phyloP scores from a whole-genome alignment of 129 eudicot species.

The Saussurea involucrata region DNA sequence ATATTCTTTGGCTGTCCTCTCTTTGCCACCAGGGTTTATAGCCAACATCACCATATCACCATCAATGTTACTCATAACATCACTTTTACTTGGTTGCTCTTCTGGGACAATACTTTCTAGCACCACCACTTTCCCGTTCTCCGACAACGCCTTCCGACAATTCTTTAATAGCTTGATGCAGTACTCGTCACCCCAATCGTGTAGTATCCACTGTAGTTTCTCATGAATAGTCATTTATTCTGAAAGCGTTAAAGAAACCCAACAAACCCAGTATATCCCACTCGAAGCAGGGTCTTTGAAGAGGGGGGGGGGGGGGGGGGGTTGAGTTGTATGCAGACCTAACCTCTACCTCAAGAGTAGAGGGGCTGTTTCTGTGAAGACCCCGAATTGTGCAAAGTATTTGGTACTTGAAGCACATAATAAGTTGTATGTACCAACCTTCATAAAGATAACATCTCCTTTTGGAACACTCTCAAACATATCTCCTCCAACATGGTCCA shows the following conservation, averaged over 20 bases:
- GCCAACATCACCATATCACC: constrained; percentile 25
- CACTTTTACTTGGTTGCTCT: not conserved
- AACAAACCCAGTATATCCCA: too few relatives aligned
- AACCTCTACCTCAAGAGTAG: too few relatives aligned
- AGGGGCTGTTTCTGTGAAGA: too few relatives aligned
- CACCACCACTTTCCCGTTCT: constrained; percentile 31
- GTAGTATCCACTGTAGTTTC: constrained; percentile 30
- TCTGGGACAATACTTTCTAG: constrained; percentile 28
- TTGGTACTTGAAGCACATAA: not conserved
- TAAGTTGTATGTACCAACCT: constrained; percentile 10
- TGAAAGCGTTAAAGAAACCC: not conserved
- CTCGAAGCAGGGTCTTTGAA: too few relatives aligned
- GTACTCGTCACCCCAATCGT: constrained; percentile 31
- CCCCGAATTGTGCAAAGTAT: too few relatives aligned
- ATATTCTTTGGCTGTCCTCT: constrained; percentile 26
- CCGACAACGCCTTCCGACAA: constrained; percentile 26
- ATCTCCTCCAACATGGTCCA: constrained; percentile 35
- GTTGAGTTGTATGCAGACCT: too few relatives aligned
- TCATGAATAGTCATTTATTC: not conserved
- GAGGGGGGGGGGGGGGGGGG: too few relatives aligned
- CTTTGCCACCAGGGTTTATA: constrained; percentile 31
- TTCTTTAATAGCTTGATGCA: constrained; percentile 31
- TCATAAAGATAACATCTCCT: constrained; percentile 37
- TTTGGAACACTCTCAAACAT: constrained; percentile 22
- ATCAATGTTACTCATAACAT: not conserved